Base-by-base conservation (phyloP, 2,329 filamentous ascomycete species). In the Penicillium sp. region DNA sequence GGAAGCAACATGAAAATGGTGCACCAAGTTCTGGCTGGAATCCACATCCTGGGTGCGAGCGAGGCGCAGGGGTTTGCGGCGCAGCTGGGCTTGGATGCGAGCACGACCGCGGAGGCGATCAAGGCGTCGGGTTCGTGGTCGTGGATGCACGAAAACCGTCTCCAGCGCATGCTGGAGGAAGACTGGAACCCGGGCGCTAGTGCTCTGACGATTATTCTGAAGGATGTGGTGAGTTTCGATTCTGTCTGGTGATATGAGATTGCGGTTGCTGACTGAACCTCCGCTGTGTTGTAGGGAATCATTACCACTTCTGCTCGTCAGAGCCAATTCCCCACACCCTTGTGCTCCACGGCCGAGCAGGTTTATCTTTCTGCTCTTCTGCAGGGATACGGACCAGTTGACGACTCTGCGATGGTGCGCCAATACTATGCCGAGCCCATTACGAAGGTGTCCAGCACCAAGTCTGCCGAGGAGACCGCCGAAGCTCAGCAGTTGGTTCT, bases 231-330 rank as follows among this genome's bases (percentile, higher is more conserved):
- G 51, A 29, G 63, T 56, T 6, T 28, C 9, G 17, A 19, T 23
- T n/a, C 16, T 10, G 4, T 3, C 8, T 26, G 7, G 17, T 26
- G n/a, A 23, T 23, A 23, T 11, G 21, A 7, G 21, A n/a, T n/a
- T 6, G 25, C 14, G 6, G 14, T 27, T 6, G 6, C 4, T 9
- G 5, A 4, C 25, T 27, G 14, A 27, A 6, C 14, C 5, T 27
- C 25, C 25, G 25, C 11, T 27, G 10, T n/a, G n/a, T n/a, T 17
- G 14, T 28, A 76, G 56, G 73, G 77, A 34, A 86, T 86, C 62
- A 84, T 86, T 58, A 86, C 82, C 2, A 76, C 78, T 17, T 80
- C 80, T 42, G 80, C 81, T 1, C 70, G 80, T 14, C 68, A 77
- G 28, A 64, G 70, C 38, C 68, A 70, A 18, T 85, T 83, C 58